Evolutionary conservation across 805 yeast species (phyloP).

Genomic region (Wickerhamiella australiensis): DNA sequence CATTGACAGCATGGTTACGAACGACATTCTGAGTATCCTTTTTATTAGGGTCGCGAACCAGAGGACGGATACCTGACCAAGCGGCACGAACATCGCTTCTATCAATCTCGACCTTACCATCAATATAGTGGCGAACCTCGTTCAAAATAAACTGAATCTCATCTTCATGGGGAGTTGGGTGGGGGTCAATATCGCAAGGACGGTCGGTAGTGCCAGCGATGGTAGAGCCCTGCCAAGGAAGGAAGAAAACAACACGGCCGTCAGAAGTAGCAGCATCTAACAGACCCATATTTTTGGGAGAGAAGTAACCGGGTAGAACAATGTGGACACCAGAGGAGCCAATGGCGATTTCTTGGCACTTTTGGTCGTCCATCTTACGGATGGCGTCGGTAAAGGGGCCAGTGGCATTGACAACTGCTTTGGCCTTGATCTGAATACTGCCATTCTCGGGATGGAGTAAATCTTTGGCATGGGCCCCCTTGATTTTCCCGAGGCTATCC

Average conservation of each 20-base stretch:
- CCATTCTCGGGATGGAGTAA: constrained; percentile 43
- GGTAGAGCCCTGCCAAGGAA: constrained; percentile 97
- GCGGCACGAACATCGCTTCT: constrained; percentile 88
- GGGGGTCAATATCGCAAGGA: constrained; percentile 37
- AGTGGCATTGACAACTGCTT: constrained; percentile 77
- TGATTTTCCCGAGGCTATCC: constrained; percentile 43
- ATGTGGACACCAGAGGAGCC: constrained; percentile 93
- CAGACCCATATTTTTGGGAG: constrained; percentile 77
- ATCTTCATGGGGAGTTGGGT: constrained; percentile 74
- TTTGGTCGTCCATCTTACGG: constrained; percentile 67
- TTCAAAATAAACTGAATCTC: constrained; percentile 78
- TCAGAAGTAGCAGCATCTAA: constrained; percentile 87
- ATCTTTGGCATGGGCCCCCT: constrained; percentile 71
- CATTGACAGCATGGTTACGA: constrained; percentile 71
- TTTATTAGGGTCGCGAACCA: constrained; percentile 61
- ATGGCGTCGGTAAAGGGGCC: constrained; percentile 84
- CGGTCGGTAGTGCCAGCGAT: constrained; percentile 95
- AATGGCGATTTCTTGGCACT: constrained; percentile 63
- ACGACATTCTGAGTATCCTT: constrained; percentile 75
- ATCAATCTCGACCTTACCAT: constrained; percentile 63
- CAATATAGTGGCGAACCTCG: constrained; percentile 78
- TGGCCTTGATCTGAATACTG: constrained; percentile 50
- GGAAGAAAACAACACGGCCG: constrained; percentile 91
- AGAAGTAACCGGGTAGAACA: constrained; percentile 81
- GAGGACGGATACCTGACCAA: constrained; percentile 95